phyloP scores from a whole-genome alignment of 2,329 filamentous ascomycete genomes.

The Xylariomycetidae sp. region DNA sequence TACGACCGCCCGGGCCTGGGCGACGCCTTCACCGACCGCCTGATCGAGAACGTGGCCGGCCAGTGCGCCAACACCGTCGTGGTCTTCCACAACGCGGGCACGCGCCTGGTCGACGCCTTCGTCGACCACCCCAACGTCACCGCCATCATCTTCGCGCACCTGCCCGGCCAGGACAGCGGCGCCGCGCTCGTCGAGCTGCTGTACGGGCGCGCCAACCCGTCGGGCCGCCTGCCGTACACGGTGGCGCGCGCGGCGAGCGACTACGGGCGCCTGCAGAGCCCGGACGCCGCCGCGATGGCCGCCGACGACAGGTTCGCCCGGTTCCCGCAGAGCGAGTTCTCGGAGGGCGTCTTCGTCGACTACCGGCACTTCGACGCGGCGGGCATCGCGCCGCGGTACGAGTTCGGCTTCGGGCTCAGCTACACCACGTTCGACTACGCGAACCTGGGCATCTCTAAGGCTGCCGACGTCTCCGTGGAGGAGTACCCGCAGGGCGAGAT shows the following conservation, averaged over 20 bases:
- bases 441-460: conserved; percentile 25
- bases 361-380: conserved; percentile 57
- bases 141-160: conserved; percentile 54
- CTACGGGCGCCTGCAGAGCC: conserved; percentile 31
- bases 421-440: conserved; percentile 62
- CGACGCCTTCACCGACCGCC: conserved; percentile 47
- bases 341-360: conserved; percentile 56
- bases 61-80: conserved; percentile 53
- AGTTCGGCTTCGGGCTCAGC: conserved; percentile 59
- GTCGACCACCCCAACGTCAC: conserved; percentile 62
- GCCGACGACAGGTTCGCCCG: conserved; percentile 33
- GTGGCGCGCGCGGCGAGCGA: conserved; percentile 40
- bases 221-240: conserved; percentile 43
- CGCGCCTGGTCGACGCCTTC: conserved; percentile 50
- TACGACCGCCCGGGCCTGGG: conserved; percentile 47
- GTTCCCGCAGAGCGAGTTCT: conserved; percentile 33
- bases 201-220: conserved; percentile 50
- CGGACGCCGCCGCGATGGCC: conserved; percentile 18
- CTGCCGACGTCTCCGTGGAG: background rate
- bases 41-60: conserved; percentile 40
- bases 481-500: conserved; percentile 29
- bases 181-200: conserved; percentile 67
- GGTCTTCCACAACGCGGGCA: conserved; percentile 55
- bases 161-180: conserved; percentile 50
- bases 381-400: conserved; percentile 51